Conservation (phyloP, 208 protist species). For the Zelonia costaricensis region DNA sequence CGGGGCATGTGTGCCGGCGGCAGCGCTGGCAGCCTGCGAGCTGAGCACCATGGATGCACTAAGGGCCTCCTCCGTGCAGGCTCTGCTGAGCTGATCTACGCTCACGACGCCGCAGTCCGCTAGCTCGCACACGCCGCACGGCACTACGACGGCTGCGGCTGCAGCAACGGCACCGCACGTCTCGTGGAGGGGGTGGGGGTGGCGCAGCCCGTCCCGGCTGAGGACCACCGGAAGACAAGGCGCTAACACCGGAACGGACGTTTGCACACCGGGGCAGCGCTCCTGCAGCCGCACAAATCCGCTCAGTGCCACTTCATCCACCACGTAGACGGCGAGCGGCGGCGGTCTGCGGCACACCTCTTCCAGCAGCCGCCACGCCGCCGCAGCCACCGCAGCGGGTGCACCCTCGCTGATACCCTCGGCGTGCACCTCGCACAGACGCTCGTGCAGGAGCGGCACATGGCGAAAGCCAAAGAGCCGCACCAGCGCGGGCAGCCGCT, state of each 20-base stretch:
- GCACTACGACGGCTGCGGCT: not conserved
- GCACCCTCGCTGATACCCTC: not conserved
- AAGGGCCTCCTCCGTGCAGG: no score
- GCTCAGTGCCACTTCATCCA: conserved; percentile 26
- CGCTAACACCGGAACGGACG: not conserved
- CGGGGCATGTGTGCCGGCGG: no score
- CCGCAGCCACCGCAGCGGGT: not conserved
- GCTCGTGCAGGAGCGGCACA: conserved; percentile 6
- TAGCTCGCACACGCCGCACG: not conserved
- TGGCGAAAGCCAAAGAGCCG: conserved; percentile 43
- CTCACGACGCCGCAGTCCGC: conserved; percentile 19
- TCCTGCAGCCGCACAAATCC: conserved; percentile 20
- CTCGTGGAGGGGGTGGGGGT: not conserved
- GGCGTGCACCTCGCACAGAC: conserved; percentile 4
- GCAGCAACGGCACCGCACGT: not conserved
- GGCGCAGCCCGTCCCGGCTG: conserved; percentile 27
- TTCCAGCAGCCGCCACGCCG: not conserved
- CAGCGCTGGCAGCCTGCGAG: no score
- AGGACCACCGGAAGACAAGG: conserved; percentile 15
- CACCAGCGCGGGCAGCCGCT: conserved; percentile 44
- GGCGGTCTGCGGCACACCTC: conserved; percentile 6
- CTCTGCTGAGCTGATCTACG: conserved; percentile 5
- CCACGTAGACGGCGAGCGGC: conserved; percentile 27
- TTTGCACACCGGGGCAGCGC: not conserved
- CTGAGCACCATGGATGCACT: no score